These are phyloP conservation scores for Kalaharituber pfeilii DNA, from an alignment of 2,329 filamentous ascomycete species.

Conservation along the genomic window DNA sequence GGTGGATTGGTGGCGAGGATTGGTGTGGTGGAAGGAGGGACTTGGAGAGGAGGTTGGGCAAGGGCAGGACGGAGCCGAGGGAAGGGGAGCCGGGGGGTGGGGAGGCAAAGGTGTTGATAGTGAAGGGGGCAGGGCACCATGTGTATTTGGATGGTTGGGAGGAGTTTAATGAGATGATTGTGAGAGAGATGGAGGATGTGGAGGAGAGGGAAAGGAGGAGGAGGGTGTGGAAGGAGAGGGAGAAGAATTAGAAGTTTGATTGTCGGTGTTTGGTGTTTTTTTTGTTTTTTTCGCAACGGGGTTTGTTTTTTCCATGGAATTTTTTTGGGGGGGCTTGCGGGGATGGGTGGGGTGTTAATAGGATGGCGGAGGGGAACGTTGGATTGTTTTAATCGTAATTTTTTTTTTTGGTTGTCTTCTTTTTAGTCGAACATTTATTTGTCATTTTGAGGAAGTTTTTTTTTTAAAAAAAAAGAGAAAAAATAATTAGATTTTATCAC, in stretches of 20 bases:
- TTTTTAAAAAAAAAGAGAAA: too few relatives aligned
- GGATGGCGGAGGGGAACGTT: too few relatives aligned
- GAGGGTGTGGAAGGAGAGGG: neutral
- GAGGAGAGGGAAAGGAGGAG: slow-evolving; percentile 26
- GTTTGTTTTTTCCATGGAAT: too few relatives aligned
- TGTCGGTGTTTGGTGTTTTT: too few relatives aligned
- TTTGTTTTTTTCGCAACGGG: too few relatives aligned
- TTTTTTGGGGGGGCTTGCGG: too few relatives aligned
- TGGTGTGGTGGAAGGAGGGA: slow-evolving; percentile 38
- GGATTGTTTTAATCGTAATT: too few relatives aligned
- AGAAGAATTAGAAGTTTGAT: neutral
- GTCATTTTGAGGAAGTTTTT: too few relatives aligned
- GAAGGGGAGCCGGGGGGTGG: slow-evolving; percentile 46
- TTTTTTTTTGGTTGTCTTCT: too few relatives aligned
- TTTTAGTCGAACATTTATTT: too few relatives aligned
- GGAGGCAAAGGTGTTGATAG: slow-evolving; percentile 62
- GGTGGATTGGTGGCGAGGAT: slow-evolving; percentile 7
- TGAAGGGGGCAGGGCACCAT: slow-evolving; percentile 55
- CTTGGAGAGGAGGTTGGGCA: slow-evolving; percentile 32
- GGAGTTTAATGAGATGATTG: slow-evolving; percentile 49
- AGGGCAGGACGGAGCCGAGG: slow-evolving; percentile 9
- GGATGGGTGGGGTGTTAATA: too few relatives aligned
- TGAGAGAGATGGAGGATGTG: slow-evolving; percentile 49
- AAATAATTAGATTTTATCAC: too few relatives aligned
- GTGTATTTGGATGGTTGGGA: slow-evolving; percentile 53